Evolutionary conservation across 2,329 filamentous ascomycete genomes (phyloP), one percentile per base, ranked within the genome.

Genomic region (Pestalotiopsis sp.): DNA sequence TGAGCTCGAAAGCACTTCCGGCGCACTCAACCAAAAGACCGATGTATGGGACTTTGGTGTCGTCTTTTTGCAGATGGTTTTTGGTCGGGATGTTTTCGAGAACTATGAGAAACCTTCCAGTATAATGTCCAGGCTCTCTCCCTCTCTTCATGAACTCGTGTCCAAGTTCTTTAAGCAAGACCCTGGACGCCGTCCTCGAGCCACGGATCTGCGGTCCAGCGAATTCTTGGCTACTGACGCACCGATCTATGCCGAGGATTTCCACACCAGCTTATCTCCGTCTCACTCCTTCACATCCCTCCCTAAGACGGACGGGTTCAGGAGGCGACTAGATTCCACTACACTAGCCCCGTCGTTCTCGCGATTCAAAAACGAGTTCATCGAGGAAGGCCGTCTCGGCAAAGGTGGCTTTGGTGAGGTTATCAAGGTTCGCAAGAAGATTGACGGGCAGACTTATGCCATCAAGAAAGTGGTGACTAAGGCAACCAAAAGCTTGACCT

Each of bases 391-490:
- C 14, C 89, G 93, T 4, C 85, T 99, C 13, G 96, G 96, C 3
- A 97, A 95, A 78, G 96, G 96, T 58, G 96, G 95, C 0, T 99
- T 97, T 81, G 96, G 96, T 4, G 94, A 98, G 81, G 96, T 99
- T 25, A 94, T 98, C 67, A 97, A 97, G 79, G 95, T 95, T 2
- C 89, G 95, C 39, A 97, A 97, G 80, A 97, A 96, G 81, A 89
- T 98, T 4, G 96, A 98, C 78, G 94, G 94, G 0, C 93, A 95
- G 69, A 91, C 97, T 58, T 99, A 98, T 80, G 96, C 96, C 20
- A 93, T 99, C 78, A 99, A 99, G 80, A 98, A 98, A 78, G 96
- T 99, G 71, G 94, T 91, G 1, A 93, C 96, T 73, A 91, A 91
- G 65, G 94, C 94, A 1, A 88, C 92, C 31, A 87, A 91, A 69